These are phyloP conservation scores for Bipolaris bicolor DNA, from an alignment of 2,329 filamentous ascomycete genomes.

Conservation along the genomic window DNA sequence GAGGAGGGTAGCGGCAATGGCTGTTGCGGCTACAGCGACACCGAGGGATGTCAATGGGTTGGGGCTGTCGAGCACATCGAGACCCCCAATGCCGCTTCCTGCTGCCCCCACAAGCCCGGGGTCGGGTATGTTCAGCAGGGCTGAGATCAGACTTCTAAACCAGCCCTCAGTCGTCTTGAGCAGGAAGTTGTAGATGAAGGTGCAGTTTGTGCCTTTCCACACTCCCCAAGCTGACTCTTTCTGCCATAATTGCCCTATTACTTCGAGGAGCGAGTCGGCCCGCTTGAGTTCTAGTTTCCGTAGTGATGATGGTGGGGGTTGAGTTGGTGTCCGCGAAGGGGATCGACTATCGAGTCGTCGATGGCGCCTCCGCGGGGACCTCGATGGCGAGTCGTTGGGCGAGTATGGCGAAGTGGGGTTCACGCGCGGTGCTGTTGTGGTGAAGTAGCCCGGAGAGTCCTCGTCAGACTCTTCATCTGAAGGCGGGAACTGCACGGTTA, in stretches of 20 bases:
- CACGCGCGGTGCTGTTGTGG: slow-evolving; percentile 65
- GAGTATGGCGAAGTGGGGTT: slow-evolving; percentile 43
- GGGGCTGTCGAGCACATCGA: slow-evolving; percentile 81
- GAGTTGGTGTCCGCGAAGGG: slow-evolving; percentile 47
- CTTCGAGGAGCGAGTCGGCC: slow-evolving; percentile 82
- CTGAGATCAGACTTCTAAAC: slow-evolving; percentile 87
- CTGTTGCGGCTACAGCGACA: slow-evolving; percentile 70
- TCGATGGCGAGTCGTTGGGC: slow-evolving; percentile 46
- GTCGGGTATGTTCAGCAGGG: slow-evolving; percentile 88
- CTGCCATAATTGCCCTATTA: slow-evolving; percentile 85
- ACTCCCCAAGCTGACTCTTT: slow-evolving; percentile 90
- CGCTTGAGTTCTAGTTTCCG: slow-evolving; percentile 75
- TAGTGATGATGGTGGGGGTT: slow-evolving; percentile 49
- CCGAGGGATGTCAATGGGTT: slow-evolving; percentile 82
- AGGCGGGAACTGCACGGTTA: slow-evolving; percentile 47
- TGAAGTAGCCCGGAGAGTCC: slow-evolving; percentile 76
- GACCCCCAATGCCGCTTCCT: slow-evolving; percentile 62
- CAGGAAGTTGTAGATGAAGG: slow-evolving; percentile 88
- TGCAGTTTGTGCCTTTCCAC: slow-evolving; percentile 92
- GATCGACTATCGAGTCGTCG: slow-evolving; percentile 48
- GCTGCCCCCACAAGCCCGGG: slow-evolving; percentile 62
- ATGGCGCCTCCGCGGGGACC: slow-evolving; percentile 45
- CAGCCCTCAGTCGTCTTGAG: slow-evolving; percentile 89
- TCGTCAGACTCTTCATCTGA: slow-evolving; percentile 79
- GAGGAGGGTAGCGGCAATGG: slow-evolving; percentile 77